Evolutionary conservation across 768 basidiomycete genomes (phyloP).

Genomic region (Tulasnella sp.): DNA sequence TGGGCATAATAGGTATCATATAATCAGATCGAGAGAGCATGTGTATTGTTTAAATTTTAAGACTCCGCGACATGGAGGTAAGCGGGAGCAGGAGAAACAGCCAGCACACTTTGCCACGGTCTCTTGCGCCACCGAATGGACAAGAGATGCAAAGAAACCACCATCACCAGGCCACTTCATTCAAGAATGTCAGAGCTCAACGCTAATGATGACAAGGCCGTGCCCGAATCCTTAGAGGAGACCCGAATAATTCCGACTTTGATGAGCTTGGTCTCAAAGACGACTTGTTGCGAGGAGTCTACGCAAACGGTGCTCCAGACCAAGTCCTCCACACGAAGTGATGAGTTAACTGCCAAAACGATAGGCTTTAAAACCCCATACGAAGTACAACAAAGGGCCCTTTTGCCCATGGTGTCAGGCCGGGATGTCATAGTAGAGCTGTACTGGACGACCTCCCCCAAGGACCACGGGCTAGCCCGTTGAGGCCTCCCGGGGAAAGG

Average conservation of each 20-base stretch:
- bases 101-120: too few relatives aligned
- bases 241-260: slow-evolving; percentile 77
- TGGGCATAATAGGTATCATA: too few relatives aligned
- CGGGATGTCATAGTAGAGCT: slow-evolving; percentile 99
- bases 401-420: slow-evolving; percentile 90
- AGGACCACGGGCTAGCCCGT: too few relatives aligned
- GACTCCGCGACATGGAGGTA: too few relatives aligned
- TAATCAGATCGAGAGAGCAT: too few relatives aligned
- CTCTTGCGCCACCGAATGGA: too few relatives aligned
- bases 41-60: too few relatives aligned
- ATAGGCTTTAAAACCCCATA: slow-evolving; percentile 96
- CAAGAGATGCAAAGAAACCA: not conserved
- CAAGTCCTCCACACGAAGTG: slow-evolving; percentile 10
- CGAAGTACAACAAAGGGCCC: slow-evolving; percentile 96
- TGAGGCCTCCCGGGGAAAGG: too few relatives aligned
- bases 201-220: slow-evolving; percentile 62
- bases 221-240: slow-evolving; percentile 92
- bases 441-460: too few relatives aligned
- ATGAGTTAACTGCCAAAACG: slow-evolving; percentile 32
- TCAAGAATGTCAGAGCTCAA: not conserved
- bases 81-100: too few relatives aligned
- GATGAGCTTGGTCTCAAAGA: slow-evolving; percentile 90
- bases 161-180: not conserved
- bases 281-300: slow-evolving; percentile 92
- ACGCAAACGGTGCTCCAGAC: slow-evolving; percentile 75